Conservation (phyloP, 2,329 filamentous ascomycete species). For the Fusarium metavorans region DNA sequence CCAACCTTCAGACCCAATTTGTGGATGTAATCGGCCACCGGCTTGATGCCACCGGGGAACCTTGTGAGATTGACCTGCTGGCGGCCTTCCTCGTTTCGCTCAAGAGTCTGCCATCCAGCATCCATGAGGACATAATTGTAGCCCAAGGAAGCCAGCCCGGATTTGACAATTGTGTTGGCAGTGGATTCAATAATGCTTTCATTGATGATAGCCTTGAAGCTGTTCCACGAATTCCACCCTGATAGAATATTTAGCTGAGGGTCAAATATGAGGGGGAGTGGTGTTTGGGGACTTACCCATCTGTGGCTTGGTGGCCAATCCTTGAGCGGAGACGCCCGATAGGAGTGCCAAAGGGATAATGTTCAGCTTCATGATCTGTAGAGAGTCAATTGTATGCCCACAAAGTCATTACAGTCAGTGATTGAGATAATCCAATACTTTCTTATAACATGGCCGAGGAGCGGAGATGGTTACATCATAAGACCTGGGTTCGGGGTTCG, state of each 20-base stretch:
- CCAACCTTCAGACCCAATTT: not conserved
- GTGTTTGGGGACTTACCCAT: not conserved
- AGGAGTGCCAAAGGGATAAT: not conserved
- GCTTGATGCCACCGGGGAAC: not conserved
- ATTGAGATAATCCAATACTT: not conserved
- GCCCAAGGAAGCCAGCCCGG: not conserved
- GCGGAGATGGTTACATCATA: not conserved
- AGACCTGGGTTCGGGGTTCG: not conserved
- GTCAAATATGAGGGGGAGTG: rapidly evolving
- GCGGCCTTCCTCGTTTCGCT: not conserved
- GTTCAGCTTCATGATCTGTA: not conserved
- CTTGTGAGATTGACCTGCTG: not conserved
- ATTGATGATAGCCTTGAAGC: not conserved
- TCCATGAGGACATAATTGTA: conserved; percentile 1
- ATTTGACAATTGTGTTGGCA: not conserved
- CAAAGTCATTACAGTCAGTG: not conserved
- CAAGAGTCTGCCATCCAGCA: not conserved
- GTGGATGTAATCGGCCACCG: not conserved
- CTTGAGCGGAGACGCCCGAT: not conserved
- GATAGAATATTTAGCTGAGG: not conserved
- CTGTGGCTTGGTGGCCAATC: not conserved
- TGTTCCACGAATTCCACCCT: conserved; percentile 5
- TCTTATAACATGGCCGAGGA: not conserved
- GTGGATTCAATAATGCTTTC: not conserved
- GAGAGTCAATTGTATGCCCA: not conserved